Conservation (phyloP, 83 land plant genomes). For the Isoetes engelmannii region DNA sequence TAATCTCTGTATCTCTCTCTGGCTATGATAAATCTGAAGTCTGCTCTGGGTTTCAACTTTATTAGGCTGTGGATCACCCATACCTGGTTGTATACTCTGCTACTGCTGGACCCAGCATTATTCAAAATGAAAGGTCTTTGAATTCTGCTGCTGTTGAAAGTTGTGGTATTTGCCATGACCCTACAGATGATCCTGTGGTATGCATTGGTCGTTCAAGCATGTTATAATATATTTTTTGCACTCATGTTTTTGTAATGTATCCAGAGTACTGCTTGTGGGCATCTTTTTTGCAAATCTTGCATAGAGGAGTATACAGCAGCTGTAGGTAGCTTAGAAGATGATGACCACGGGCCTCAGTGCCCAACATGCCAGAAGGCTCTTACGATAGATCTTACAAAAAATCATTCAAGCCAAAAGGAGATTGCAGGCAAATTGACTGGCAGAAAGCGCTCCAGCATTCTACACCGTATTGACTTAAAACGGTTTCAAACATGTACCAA, state of each 20-base stretch:
- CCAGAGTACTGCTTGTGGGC: slow-evolving; percentile 63
- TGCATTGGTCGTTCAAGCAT: slow-evolving; percentile 6
- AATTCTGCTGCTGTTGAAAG: slow-evolving; percentile 18
- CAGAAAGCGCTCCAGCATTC: slow-evolving; percentile 51
- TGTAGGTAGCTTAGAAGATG: slow-evolving; percentile 9
- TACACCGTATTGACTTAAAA: slow-evolving; percentile 45
- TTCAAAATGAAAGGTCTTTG: neutral
- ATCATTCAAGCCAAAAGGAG: slow-evolving; percentile 6
- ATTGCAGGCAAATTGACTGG: slow-evolving; percentile 39
- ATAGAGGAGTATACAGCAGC: slow-evolving; percentile 45
- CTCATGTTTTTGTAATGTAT: slow-evolving; percentile 9
- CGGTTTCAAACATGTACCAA: slow-evolving; percentile 88
- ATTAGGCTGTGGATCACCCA: slow-evolving; percentile 92
- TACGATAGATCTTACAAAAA: slow-evolving; percentile 56
- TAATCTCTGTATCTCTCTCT: neutral
- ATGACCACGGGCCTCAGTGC: slow-evolving; percentile 31
- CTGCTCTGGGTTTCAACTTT: neutral
- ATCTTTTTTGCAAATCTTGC: slow-evolving; percentile 69
- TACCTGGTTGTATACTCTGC: slow-evolving; percentile 72
- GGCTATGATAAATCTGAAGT: neutral
- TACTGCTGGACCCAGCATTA: slow-evolving; percentile 15
- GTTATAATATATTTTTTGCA: neutral
- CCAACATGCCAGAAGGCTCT: slow-evolving; percentile 68
- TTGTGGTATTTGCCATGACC: slow-evolving; percentile 65
- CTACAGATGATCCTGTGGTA: slow-evolving; percentile 64